Evolutionary conservation across 2,329 filamentous ascomycete species (phyloP), one percentile per base, ranked within the genome.

Genomic region (Aureobasidium sp.): DNA sequence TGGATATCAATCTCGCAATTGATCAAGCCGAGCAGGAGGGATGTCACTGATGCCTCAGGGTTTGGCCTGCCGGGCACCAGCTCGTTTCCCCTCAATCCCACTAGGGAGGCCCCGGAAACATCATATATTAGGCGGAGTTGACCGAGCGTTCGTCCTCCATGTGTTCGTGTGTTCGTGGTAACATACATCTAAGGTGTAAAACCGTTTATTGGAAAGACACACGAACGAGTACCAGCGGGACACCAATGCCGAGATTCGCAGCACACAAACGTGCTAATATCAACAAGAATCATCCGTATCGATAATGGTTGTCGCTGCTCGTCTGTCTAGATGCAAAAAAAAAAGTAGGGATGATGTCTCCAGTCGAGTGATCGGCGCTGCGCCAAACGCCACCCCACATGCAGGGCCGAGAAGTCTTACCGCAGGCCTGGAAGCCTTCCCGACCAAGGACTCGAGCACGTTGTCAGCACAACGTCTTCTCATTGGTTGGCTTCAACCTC

Each of bases 381-480:
- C 33, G 14, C n/a, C 54, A 48, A 31, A 39, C 33, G 33, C 45
- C 45, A 40, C 57, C 44, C 57, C 57, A 60, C 57, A 60, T 50
- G 57, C 57, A 60, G 57, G 54, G 54, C 54, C 52, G 52, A 56
- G 52, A 56, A 14, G 52, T 56, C 29, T 56, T 56, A 24, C 27
- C 53, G 29, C 53, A 58, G 53, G 56, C 33, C 57, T 60, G 35
- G 57, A 60, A 60, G 54, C 42, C 31, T 19, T 58, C 8, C 11
- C n/a, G 29, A 45, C 54, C 54, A 59, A 37, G 40, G 57, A 60
- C 45, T 50, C 57, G 57, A 60, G 45, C 57, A 60, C 57, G 57
- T 60, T 60, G 31, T 60, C 14, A 3, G 42, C 29, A 40, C 17
- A 17, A 31, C 33, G 57, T 15, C 35, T 17, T 60, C 33, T 50